Conservation (phyloP, 345 rosid species). For the Bretschneidera sinensis region DNA sequence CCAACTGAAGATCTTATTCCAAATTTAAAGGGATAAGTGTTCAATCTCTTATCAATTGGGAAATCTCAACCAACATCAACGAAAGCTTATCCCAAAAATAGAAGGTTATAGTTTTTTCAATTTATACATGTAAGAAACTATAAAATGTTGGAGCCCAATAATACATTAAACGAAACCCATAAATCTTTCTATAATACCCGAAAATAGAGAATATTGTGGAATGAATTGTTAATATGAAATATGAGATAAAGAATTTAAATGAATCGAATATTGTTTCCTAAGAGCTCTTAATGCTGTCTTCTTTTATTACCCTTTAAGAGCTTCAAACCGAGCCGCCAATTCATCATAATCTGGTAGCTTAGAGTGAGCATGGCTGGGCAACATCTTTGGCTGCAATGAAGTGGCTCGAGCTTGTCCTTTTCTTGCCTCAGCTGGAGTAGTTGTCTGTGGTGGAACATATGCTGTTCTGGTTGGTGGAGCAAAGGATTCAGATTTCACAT, state of each 20-base stretch:
- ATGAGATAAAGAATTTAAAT: not conserved
- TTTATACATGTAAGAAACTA: no score
- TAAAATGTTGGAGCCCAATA: not conserved
- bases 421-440: not conserved
- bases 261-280: not conserved
- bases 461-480: constrained; percentile 22
- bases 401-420: constrained; percentile 27
- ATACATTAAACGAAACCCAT: not conserved
- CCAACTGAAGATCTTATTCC: no score
- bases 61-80: no score
- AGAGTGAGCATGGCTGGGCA: constrained; percentile 41
- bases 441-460: constrained; percentile 12
- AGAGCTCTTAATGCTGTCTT: not conserved
- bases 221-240: not conserved
- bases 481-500: constrained; percentile 23
- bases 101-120: no score
- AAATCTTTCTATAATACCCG: not conserved
- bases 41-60: no score
- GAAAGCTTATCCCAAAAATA: no score
- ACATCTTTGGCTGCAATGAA: constrained; percentile 28
- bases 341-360: constrained; percentile 56
- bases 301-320: constrained; percentile 27
- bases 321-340: constrained; percentile 41
- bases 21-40: no score
- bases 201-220: not conserved